phyloP scores from a whole-genome alignment of 805 yeast species.

The Komagataella pseudopastoris region DNA sequence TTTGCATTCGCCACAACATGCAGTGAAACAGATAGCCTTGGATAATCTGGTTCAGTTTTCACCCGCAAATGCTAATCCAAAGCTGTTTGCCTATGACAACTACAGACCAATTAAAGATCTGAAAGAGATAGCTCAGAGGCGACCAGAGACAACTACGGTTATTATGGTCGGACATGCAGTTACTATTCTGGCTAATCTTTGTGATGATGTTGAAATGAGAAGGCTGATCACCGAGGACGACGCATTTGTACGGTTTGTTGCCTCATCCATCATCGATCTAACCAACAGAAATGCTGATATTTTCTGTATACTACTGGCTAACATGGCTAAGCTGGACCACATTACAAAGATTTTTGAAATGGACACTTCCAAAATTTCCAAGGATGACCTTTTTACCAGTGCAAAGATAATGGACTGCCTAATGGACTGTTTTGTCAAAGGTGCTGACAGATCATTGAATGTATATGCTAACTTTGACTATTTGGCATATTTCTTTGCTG shows the following conservation, averaged over 20 bases:
- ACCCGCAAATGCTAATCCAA: slow-evolving; percentile 50
- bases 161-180: slow-evolving; percentile 46
- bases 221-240: slow-evolving; percentile 52
- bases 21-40: slow-evolving; percentile 71
- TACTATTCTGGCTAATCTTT: slow-evolving; percentile 72
- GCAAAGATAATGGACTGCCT: slow-evolving; percentile 57
- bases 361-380: slow-evolving; percentile 17
- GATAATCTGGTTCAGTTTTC: slow-evolving; percentile 77
- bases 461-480: slow-evolving; percentile 68
- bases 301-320: slow-evolving; percentile 72
- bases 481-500: slow-evolving; percentile 80
- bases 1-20: slow-evolving; percentile 69
- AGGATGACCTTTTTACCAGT: slow-evolving; percentile 41
- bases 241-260: slow-evolving; percentile 34
- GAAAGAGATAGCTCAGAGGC: slow-evolving; percentile 41
- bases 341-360: slow-evolving; percentile 38
- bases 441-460: slow-evolving; percentile 59
- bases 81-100: slow-evolving; percentile 57
- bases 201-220: slow-evolving; percentile 58
- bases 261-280: slow-evolving; percentile 35
- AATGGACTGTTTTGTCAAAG: slow-evolving; percentile 83
- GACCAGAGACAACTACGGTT: slow-evolving; percentile 24
- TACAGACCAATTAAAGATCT: slow-evolving; percentile 62
- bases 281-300: slow-evolving; percentile 63
- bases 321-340: slow-evolving; percentile 66